Percentiles rank a stretch among this genome's conserved stretches.
Conservation (phyloP, 2,329 filamentous ascomycete genomes). For the Aspergillus phoenicis region DNA sequence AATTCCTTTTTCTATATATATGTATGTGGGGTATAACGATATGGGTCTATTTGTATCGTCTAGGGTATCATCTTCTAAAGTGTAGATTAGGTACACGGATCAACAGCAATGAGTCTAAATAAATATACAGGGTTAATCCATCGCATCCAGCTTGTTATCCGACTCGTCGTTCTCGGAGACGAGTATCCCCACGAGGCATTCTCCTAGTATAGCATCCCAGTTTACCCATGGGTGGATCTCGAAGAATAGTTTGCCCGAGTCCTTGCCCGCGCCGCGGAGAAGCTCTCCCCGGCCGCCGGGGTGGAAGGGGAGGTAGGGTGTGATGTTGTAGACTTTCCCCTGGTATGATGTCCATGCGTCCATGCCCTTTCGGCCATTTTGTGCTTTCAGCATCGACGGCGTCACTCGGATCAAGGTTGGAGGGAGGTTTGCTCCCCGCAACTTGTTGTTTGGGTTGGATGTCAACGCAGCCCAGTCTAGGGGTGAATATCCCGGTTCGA, state of each 20-base stretch:
- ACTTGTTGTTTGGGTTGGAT: constrained; percentile 62
- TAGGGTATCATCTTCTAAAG: background rate
- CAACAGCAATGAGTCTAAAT: background rate
- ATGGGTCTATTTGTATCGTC: background rate
- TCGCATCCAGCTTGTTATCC: constrained; percentile 55
- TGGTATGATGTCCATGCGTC: constrained; percentile 91
- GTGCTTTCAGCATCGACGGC: constrained; percentile 73
- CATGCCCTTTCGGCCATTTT: constrained; percentile 79
- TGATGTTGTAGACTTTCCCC: constrained; percentile 92
- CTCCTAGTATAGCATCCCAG: constrained; percentile 66
- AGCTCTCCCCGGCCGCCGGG: constrained; percentile 72
- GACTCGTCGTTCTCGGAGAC: constrained; percentile 55
- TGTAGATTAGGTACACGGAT: background rate
- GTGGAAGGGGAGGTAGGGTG: constrained; percentile 86
- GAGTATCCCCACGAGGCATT: constrained; percentile 64
- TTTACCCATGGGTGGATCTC: constrained; percentile 70
- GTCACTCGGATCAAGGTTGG: constrained; percentile 70
- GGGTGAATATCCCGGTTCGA: constrained; percentile 89
- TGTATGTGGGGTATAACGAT: background rate
- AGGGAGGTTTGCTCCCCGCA: constrained; percentile 60
- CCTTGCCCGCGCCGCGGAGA: constrained; percentile 65
- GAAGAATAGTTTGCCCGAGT: constrained; percentile 65
- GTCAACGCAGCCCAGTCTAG: constrained; percentile 91
- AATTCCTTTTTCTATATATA: background rate
- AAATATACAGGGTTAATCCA: constrained; percentile 54